Percentiles rank a stretch among this genome's conserved stretches.
These are phyloP conservation scores for Cercophora samala DNA, from an alignment of 495 filamentous ascomycete species.

Conservation along the genomic window DNA sequence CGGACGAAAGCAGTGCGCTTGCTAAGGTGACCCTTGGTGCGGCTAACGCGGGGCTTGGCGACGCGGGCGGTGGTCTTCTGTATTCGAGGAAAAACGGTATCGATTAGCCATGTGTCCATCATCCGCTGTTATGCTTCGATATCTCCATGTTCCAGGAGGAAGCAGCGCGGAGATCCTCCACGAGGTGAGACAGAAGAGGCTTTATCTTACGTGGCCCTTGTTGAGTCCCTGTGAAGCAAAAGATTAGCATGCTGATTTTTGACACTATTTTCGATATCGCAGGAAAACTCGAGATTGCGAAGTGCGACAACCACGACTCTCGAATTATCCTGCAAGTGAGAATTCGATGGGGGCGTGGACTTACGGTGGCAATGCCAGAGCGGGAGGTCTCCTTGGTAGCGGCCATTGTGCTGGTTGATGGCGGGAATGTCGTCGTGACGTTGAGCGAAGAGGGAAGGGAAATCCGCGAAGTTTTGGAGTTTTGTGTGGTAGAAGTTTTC, in stretches of 20 bases:
- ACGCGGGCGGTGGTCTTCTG: constrained; percentile 91
- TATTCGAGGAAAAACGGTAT: constrained; percentile 28
- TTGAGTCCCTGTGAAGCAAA: constrained; percentile 60
- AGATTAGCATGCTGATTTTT: constrained; percentile 19
- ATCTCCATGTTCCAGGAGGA: constrained; percentile 27
- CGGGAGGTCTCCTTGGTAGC: constrained; percentile 25
- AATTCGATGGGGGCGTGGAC: neutral
- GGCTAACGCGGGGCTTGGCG: constrained; percentile 82
- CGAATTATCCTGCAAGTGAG: neutral
- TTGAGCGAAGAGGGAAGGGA: constrained; percentile 15
- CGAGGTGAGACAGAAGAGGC: constrained; percentile 39
- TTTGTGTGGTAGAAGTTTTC: constrained; percentile 16
- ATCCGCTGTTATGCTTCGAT: constrained; percentile 25
- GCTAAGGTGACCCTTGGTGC: constrained; percentile 89
- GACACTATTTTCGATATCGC: neutral
- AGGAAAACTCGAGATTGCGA: neutral
- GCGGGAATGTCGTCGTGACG: constrained; percentile 26
- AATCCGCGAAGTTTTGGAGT: constrained; percentile 9
- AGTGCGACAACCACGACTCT: neutral
- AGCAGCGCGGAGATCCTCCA: constrained; percentile 56
- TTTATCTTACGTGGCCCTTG: constrained; percentile 72
- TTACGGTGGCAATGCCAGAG: constrained; percentile 24
- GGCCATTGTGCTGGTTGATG: constrained; percentile 26
- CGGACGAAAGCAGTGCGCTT: constrained; percentile 89
- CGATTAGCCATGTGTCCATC: constrained; percentile 42